Evolutionary conservation across 768 basidiomycete species (phyloP), one percentile per base, ranked within the genome.

Genomic region (Astraeus odoratus): DNA sequence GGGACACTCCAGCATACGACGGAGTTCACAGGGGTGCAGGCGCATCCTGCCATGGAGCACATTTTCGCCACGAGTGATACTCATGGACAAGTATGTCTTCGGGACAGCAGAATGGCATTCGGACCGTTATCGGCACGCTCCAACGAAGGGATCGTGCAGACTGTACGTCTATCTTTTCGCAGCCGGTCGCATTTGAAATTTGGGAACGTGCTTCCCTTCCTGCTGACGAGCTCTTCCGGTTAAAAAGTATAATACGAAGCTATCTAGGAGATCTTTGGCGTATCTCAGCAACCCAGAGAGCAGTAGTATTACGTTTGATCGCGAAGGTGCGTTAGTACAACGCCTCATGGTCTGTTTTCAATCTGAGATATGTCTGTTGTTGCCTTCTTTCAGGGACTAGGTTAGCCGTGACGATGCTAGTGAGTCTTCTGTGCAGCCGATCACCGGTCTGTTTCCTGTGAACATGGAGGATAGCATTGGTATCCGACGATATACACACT

Each of bases 101-200:
- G 83, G 13, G 86, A 90, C 59, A 64, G 67, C 13, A 71, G 86
- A 10, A 87, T 86, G 82, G 76, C 83, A 0, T 89, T 87, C 60
- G 81, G 81, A 16, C 69, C 79, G 35, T 52, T 60, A 16, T 60
- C 60, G 15, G 59, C 58, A 9, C 61, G 78, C 27, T 68, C 72
- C 2, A 60, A 68, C 15, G 59, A 74, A 10, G 83, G 84, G 0
- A 66, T 83, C 1, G 77, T 86, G 7, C 74, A 73, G 46, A 70
- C 49, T 43, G 81, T 81, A 44, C 46, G 67, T 54, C 12, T 7
- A 23, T 41, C 15, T 38, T 51, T 45, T 16, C 45, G 36, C 25
- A 5, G 22, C n/a, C 13, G 36, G 7, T 23, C 16, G 5, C n/a
- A 40, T 15, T n/a, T 26, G 13, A 35, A 2, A 15, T 44, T 41